Evolutionary conservation across 139 green algal species (phyloP).

Genomic region (Auxenochlorella protothecoides): DNA sequence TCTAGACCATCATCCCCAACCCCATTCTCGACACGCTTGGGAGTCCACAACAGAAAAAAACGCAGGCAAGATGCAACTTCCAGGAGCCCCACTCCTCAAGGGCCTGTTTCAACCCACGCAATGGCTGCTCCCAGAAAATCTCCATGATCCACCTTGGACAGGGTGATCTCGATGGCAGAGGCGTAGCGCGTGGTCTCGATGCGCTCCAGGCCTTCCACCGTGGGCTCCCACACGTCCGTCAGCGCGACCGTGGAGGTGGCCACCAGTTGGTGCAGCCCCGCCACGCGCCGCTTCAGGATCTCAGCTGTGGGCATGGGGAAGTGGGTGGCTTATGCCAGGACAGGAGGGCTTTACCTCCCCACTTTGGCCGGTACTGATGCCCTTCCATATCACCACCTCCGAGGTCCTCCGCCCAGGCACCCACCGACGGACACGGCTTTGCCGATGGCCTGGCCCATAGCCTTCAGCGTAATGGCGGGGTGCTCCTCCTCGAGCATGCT

Average conservation of each 20-base stretch:
- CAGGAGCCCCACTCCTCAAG: too few relatives aligned
- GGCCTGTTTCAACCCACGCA: too few relatives aligned
- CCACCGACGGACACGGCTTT: constrained; percentile 73
- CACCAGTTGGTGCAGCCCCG: constrained; percentile 66
- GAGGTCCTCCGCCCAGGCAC: background rate
- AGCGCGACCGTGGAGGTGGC: constrained; percentile 55
- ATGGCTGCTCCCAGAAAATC: too few relatives aligned
- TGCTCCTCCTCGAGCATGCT: constrained; percentile 48
- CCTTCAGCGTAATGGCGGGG: constrained; percentile 58
- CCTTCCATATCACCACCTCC: too few relatives aligned
- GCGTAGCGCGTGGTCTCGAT: constrained; percentile 71
- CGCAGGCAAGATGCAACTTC: too few relatives aligned
- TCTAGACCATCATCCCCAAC: too few relatives aligned
- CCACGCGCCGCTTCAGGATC: constrained; percentile 81
- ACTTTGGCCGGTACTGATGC: too few relatives aligned
- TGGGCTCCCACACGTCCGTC: constrained; percentile 51
- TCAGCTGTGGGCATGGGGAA: constrained; percentile 42
- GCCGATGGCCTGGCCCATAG: constrained; percentile 85
- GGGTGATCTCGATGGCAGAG: constrained; percentile 68
- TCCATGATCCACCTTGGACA: constrained; percentile 33
- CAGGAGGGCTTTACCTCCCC: too few relatives aligned
- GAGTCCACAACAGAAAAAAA: too few relatives aligned
- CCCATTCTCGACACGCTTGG: too few relatives aligned
- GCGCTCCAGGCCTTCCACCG: constrained; percentile 59
- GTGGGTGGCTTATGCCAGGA: too few relatives aligned